Evolutionary conservation across 1,139 yeast genomes (phyloP).

Genomic region (Pichia sp.): DNA sequence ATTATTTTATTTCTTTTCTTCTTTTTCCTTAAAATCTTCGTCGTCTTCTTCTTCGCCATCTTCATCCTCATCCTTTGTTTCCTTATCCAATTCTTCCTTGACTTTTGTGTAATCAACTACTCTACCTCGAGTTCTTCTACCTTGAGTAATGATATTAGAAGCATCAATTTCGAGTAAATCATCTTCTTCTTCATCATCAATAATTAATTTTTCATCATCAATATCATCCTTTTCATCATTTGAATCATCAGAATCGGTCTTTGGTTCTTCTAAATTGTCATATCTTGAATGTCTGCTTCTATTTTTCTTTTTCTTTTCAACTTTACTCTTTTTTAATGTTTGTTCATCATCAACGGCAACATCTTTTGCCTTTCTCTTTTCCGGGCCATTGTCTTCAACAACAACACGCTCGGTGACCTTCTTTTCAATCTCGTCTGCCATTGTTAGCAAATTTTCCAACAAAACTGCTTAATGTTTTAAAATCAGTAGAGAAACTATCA

Average conservation of each 20-base stretch:
- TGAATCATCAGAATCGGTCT: constrained; percentile 32
- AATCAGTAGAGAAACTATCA: neutral
- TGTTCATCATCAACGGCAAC: constrained; percentile 18
- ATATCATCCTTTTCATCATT: constrained; percentile 46
- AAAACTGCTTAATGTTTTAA: no score
- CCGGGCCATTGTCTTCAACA: constrained; percentile 3
- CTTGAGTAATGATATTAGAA: constrained; percentile 73
- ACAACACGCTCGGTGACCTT: neutral
- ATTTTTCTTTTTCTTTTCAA: constrained; percentile 32
- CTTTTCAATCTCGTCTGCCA: constrained; percentile 6
- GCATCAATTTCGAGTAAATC: constrained; percentile 80
- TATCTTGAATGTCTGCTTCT: constrained; percentile 43
- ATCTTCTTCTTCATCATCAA: constrained; percentile 69
- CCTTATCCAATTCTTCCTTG: constrained; percentile 62
- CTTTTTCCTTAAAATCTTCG: constrained; percentile 26
- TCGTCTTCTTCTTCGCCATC: constrained; percentile 40
- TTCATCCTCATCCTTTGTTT: constrained; percentile 36
- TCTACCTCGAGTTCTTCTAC: constrained; percentile 88
- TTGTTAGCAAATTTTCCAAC: no score
- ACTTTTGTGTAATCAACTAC: constrained; percentile 83
- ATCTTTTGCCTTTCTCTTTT: constrained; percentile 17
- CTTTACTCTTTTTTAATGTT: constrained; percentile 16
- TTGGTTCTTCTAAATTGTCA: constrained; percentile 37
- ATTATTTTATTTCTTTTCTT: constrained; percentile 15
- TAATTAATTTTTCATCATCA: constrained; percentile 50